Base-by-base conservation (phyloP, 768 basidiomycete species). In the Tricholoma sp. region DNA sequence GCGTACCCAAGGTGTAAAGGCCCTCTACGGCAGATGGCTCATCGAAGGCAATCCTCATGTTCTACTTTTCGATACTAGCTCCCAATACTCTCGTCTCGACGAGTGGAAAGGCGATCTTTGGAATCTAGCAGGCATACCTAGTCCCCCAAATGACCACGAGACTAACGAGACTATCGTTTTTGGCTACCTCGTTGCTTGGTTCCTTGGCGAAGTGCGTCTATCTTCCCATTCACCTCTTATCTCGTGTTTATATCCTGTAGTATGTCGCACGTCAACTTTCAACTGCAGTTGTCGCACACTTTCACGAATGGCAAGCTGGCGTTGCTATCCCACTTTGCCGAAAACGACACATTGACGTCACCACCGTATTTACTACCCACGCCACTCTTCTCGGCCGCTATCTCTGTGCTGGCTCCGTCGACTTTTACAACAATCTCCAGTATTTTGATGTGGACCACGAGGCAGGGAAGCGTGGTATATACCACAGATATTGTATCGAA, bases 391-490 rank as follows among this genome's bases (percentile, higher is more conserved):
- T 99, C 56, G 97, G 97, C 15, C 92, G 97, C 51, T 99, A 99
- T 72, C 88, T 99, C 62, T 99, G 97, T 65, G 97, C 97, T 1
- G 97, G 97, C 58, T 90, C 86, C 47, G 97, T 98, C 66, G 97
- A 99, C 65, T 99, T 99, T 66, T 99, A 99, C 82, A 99, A 98
- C 79, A 98, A 99, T 70, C 80, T 99, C 17, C 93, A 96, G 70
- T 98, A 98, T 78, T 99, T 99, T 70, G 97, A 99, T 63, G 97
- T 98, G 58, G 97, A 99, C 66, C 96, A 98, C 68, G 97, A 99
- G 73, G 97, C 97, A 0, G 97, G 97, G 41, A 98, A 98, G 75
- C 86, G 97, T 58, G 97, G 97, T 13, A 99, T 99, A 69, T 99
- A 99, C 72, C 97, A 99, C 70, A 74, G 81, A 59, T 98, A 99